Evolutionary conservation across 257 asterid genomes (phyloP).

Genomic region (Cordia subcordata): DNA sequence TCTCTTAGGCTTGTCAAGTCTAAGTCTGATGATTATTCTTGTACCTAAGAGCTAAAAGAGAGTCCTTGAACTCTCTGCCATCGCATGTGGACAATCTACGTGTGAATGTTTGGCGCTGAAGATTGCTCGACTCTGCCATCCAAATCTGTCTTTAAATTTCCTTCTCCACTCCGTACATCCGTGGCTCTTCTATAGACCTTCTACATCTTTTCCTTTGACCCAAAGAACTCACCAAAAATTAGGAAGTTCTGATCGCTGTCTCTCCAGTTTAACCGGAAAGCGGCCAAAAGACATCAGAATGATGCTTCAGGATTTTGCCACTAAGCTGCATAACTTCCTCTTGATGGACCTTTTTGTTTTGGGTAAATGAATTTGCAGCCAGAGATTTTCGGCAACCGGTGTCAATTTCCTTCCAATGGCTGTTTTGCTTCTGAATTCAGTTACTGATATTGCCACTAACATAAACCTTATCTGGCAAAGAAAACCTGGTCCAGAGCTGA

Average conservation of each 20-base stretch:
- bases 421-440: slow-evolving; percentile 66
- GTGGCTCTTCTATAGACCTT: slow-evolving; percentile 17
- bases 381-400: slow-evolving; percentile 67
- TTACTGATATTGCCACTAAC: slow-evolving; percentile 56
- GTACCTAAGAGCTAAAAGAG: too few species aligned
- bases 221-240: slow-evolving; percentile 9
- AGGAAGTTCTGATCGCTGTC: slow-evolving; percentile 8
- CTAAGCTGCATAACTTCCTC: slow-evolving; percentile 40
- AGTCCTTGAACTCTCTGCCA: too few species aligned
- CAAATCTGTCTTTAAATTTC: slow-evolving; percentile 44
- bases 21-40: too few species aligned
- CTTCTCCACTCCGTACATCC: slow-evolving; percentile 27
- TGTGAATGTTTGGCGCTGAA: slow-evolving; percentile 45
- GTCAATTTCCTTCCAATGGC: slow-evolving; percentile 67
- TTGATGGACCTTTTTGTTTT: slow-evolving; percentile 58
- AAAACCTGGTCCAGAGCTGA: slow-evolving; percentile 56
- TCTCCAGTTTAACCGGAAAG: slow-evolving; percentile 25
- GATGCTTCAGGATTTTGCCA: slow-evolving; percentile 30
- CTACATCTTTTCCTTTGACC: slow-evolving; percentile 12
- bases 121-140: too few species aligned
- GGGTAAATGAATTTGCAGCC: slow-evolving; percentile 63
- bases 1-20: too few species aligned
- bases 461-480: slow-evolving; percentile 60
- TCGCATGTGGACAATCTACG: too few species aligned
- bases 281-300: slow-evolving; percentile 20